Evolutionary conservation across 768 basidiomycete genomes (phyloP), one percentile per base, ranked within the genome.

Genomic region (Rhizopogon vulgaris): DNA sequence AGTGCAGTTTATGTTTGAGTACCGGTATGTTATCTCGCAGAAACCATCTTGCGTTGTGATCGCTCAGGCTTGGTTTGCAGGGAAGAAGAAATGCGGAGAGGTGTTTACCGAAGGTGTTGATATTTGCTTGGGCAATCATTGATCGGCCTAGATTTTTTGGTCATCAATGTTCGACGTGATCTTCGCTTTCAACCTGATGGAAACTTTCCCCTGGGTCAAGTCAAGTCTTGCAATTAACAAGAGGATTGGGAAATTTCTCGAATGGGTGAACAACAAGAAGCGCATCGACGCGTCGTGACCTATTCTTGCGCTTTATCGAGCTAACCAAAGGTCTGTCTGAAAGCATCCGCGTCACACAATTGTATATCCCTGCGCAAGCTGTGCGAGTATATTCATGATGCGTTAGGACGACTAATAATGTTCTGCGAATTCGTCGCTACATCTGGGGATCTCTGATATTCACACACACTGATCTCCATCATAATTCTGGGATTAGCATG

Each of bases 1-100:
- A 2, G 83, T 81, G 1, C 95, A 98, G 62, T 64, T 95, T 41
- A 96, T 97, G 95, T 92, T 98, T 54, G 95, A 98, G 62, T 98
- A 98, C 68, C 74, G 91, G 90, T 87, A 56, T 17, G 84, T 72
- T 3, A 6, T 45, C 15, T 22, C 17, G 51, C 24, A 18, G 48
- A 37, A 37, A 27, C 34, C 11, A 3, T 11, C 41, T 25, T 43
- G 36, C n/a, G 22, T 51, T 17, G 22, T 38, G 51, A 51, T 53
- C 38, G 48, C 41, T 51, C n/a, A 39, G 39, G 54, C 28, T 53
- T 1, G 28, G 46, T 53, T 54, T 46, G 28, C 58, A 85, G 89
- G 48, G 87, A 88, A 65, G 87, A 89, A 63, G 89, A 91, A 63
- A 74, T 75, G 62, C 69, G 89, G 49, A 72, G 72, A 52, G 84